Evolutionary conservation across 2,329 filamentous ascomycete genomes (phyloP).

Genomic region (Coniochaeta sp.): DNA sequence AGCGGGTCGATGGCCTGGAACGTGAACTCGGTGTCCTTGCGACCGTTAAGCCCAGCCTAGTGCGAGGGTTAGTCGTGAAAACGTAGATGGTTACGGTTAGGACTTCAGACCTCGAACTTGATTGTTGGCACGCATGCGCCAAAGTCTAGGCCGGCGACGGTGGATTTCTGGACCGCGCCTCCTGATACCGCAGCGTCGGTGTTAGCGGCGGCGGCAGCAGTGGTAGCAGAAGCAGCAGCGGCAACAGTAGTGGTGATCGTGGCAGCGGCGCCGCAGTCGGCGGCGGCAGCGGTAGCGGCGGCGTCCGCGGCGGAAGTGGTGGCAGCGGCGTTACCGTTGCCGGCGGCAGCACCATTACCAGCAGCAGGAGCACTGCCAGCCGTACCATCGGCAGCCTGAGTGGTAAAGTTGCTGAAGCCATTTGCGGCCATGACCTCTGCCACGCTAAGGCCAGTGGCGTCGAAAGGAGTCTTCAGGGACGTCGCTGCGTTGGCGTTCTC

Average conservation of each 20-base stretch:
- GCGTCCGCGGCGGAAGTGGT: constrained; percentile 5
- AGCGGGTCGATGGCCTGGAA: constrained; percentile 60
- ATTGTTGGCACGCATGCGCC: constrained; percentile 48
- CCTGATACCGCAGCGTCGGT: constrained; percentile 3
- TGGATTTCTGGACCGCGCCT: constrained; percentile 18
- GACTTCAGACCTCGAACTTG: constrained; percentile 37
- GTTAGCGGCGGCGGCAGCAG: background rate
- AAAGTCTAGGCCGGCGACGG: constrained; percentile 36
- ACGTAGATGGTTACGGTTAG: too few relatives aligned
- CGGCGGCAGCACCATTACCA: constrained; percentile 8
- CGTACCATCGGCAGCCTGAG: constrained; percentile 20
- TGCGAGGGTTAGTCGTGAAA: too few relatives aligned
- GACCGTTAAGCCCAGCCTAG: constrained; percentile 42
- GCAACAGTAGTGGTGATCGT: background rate
- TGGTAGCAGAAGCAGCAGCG: background rate
- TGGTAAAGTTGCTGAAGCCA: constrained; percentile 52
- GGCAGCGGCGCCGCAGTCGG: background rate
- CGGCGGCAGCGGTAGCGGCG: background rate
- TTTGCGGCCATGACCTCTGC: constrained; percentile 53
- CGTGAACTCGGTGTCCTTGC: constrained; percentile 51
- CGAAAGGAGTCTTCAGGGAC: constrained; percentile 43
- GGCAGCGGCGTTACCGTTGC: constrained; percentile 7
- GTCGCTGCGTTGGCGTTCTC: constrained; percentile 50
- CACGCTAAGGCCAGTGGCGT: constrained; percentile 50
- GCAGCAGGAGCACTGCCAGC: constrained; percentile 8